phyloP scores from a whole-genome alignment of 768 basidiomycete species.

The Hygrocybe punicea region DNA sequence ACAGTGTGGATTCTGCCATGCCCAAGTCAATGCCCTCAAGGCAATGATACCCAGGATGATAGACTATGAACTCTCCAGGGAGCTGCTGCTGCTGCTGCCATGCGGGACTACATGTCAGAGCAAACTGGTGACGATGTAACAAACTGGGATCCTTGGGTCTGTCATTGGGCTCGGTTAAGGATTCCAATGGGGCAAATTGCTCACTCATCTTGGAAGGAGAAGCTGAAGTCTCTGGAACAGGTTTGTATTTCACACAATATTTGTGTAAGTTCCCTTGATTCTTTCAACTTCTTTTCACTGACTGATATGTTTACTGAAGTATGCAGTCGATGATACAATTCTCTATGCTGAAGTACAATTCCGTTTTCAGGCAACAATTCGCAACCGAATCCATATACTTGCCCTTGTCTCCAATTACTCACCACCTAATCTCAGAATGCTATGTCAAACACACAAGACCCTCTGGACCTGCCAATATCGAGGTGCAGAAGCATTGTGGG shows the following conservation, averaged over 20 bases:
- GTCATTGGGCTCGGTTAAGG: slow-evolving; percentile 19
- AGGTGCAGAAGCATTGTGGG: slow-evolving; percentile 3
- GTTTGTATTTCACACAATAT: not conserved
- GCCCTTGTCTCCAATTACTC: slow-evolving; percentile 12
- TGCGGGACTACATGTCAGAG: not conserved
- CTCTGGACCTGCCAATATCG: slow-evolving; percentile 5
- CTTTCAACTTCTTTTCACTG: not conserved
- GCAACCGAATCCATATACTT: slow-evolving; percentile 4
- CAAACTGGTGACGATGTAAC: too few relatives aligned
- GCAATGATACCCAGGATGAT: slow-evolving; percentile 5
- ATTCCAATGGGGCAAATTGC: slow-evolving; percentile 26
- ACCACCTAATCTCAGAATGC: slow-evolving; percentile 1
- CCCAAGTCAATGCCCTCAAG: slow-evolving; percentile 6
- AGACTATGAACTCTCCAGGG: not conserved
- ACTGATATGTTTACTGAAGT: not conserved
- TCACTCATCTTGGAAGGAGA: slow-evolving; percentile 20
- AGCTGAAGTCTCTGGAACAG: not conserved
- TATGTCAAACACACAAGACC: slow-evolving; percentile 5
- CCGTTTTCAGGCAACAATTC: slow-evolving; percentile 6
- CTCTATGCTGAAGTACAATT: not conserved
- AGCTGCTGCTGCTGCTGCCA: not conserved
- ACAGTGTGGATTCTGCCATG: slow-evolving; percentile 11
- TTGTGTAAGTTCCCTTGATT: not conserved
- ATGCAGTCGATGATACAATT: not conserved
- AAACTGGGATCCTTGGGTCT: not conserved